phyloP scores from a whole-genome alignment of 495 filamentous ascomycete genomes.

The Penicillium arizonense region DNA sequence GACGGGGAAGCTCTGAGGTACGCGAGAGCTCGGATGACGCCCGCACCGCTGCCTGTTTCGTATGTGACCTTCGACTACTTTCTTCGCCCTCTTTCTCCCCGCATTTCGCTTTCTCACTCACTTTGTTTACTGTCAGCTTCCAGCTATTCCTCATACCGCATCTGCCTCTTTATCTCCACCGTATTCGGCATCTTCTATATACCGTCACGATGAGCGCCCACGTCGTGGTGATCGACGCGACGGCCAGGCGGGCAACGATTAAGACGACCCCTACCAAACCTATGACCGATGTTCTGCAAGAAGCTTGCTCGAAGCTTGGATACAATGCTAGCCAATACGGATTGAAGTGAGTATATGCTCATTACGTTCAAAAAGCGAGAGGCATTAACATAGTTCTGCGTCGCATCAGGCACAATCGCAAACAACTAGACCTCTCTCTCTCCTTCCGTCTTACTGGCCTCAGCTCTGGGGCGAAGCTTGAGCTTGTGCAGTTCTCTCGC shows the following conservation, averaged over 20 bases:
- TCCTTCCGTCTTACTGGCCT: conserved; percentile 86
- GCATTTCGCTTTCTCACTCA: background rate
- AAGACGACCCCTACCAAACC: conserved; percentile 79
- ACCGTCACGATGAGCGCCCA: conserved; percentile 70
- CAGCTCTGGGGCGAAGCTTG: conserved; percentile 81
- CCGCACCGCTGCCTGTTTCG: conserved; percentile 43
- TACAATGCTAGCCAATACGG: conserved; percentile 70
- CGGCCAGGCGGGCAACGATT: conserved; percentile 69
- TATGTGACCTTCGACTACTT: conserved; percentile 28
- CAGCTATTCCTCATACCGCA: background rate
- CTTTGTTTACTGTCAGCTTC: background rate
- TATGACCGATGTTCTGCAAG: conserved; percentile 77
- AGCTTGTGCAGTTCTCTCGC: conserved; percentile 80
- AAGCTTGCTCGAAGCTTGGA: conserved; percentile 80
- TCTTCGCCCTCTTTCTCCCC: conserved; percentile 19
- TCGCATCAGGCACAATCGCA: conserved; percentile 66
- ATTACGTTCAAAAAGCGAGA: background rate
- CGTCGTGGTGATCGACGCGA: conserved; percentile 81
- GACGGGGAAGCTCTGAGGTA: conserved; percentile 32
- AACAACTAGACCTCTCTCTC: conserved; percentile 77
- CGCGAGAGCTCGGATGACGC: conserved; percentile 46
- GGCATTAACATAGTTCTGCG: conserved; percentile 15
- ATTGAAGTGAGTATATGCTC: conserved; percentile 62
- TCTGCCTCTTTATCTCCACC: background rate
- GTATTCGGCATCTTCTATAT: background rate